These are phyloP conservation scores for Moringa oleifera DNA, from an alignment of 345 rosid genomes.

Conservation along the genomic window DNA sequence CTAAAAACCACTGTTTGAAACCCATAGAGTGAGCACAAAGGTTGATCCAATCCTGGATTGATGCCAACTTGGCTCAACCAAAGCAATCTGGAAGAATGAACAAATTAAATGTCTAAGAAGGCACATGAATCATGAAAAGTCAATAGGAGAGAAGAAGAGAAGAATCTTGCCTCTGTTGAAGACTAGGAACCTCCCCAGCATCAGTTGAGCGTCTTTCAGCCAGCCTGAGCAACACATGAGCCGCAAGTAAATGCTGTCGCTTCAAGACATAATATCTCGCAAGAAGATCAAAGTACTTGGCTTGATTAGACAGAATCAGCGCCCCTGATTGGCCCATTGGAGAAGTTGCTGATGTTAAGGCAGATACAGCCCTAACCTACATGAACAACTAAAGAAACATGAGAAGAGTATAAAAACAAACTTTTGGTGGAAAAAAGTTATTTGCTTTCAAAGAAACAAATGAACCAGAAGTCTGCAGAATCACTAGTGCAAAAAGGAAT, in stretches of 20 bases:
- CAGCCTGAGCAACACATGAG: constrained; percentile 84
- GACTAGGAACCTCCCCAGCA: constrained; percentile 52
- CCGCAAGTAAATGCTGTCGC: constrained; percentile 93
- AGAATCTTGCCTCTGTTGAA: constrained; percentile 68
- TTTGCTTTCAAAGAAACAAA: background rate
- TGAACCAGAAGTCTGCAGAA: background rate
- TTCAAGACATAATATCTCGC: constrained; percentile 88
- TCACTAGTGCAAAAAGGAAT: background rate
- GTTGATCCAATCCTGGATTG: background rate
- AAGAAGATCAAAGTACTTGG: constrained; percentile 80
- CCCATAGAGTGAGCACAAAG: background rate
- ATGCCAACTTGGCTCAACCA: constrained; percentile 5
- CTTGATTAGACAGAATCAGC: constrained; percentile 51
- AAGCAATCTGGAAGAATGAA: background rate
- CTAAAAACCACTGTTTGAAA: too few relatives aligned
- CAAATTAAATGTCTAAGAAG: constrained; percentile 1
- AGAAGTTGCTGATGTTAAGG: constrained; percentile 41
- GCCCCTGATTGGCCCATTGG: constrained; percentile 57
- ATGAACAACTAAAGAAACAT: constrained; percentile 12
- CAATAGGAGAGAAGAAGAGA: constrained; percentile 1
- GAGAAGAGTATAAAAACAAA: background rate
- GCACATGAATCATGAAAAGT: background rate
- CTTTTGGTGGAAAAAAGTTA: background rate
- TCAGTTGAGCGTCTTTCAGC: constrained; percentile 80
- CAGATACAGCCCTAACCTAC: constrained; percentile 56